Base-by-base conservation (phyloP, 495 filamentous ascomycete genomes). In the Sordaria brevicollis region DNA sequence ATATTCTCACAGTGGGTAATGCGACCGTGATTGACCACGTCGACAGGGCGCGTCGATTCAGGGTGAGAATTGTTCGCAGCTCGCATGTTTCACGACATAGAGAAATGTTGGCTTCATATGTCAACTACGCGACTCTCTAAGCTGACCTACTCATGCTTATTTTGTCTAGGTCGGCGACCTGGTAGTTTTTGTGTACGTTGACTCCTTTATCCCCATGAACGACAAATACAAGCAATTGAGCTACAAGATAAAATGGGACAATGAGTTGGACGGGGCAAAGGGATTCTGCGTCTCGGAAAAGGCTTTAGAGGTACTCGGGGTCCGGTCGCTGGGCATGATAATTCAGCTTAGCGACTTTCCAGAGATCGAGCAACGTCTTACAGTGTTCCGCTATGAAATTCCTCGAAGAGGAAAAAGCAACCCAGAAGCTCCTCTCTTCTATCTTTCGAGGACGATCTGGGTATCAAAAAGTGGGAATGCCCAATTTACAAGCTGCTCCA, bases 111-210 rank as follows among this genome's bases (percentile, higher is more conserved):
- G n/a, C n/a, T n/a, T n/a, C n/a, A n/a, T n/a, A n/a, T n/a, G n/a
- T n/a, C n/a, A n/a, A 6, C 29, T 17, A 31, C 13, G 13, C 5
- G 1, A 13, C 4, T 31, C 3, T 1, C 49, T 31, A 31, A 57
- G 4, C 4, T 57, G 49, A n/a, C 8, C 13, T 5, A 8, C 25
- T 8, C 5, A 35, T 33, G 25, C 21, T 4, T 17, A 11, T 7
- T n/a, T 4, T 17, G 5, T 7, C 13, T 37, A 75, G 69, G 54
- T 65, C 1, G 69, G 68, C 19, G 70, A 74, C n/a, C 33, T 77
- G 3, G 74, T 77, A 11, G 65, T 77, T 17, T 77, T 68, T 29
- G 68, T 76, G 54, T 72, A 77, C 41, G 76, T 77, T 15, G 75
- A 77, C 35, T 70, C 54, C 0, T 72, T 77, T 54, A 35, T 77